A percentile compares a stretch with the other conserved stretches of the same genome.
These are phyloP conservation scores for Amorphotheca resinae DNA, from an alignment of 495 filamentous ascomycete species.

Conservation along the genomic window DNA sequence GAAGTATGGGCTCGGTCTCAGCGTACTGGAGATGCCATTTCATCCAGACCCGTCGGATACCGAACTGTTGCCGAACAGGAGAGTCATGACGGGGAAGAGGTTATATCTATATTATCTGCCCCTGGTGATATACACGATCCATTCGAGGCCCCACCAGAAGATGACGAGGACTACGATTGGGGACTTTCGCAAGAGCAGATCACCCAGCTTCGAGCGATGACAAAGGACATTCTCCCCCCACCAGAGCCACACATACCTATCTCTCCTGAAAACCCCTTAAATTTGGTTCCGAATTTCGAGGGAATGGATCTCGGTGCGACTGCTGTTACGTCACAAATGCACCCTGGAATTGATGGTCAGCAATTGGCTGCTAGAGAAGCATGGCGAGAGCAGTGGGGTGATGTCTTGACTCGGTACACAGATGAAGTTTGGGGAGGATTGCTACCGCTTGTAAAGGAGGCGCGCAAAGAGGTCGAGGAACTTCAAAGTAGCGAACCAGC, in stretches of 20 bases:
- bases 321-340: too few species aligned
- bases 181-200: constrained; percentile 22
- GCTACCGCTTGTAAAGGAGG: constrained; percentile 45
- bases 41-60: not conserved
- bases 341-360: not conserved
- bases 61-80: constrained; percentile 25
- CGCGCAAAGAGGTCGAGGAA: constrained; percentile 43
- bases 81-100: constrained; percentile 30
- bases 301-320: not conserved
- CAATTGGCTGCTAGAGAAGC: constrained; percentile 28
- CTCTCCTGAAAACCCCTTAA: constrained; percentile 13
- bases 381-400: constrained; percentile 45
- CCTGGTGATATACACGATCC: constrained; percentile 8
- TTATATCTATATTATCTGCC: constrained; percentile 25
- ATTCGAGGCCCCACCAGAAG: constrained; percentile 2
- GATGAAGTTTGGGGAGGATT: constrained; percentile 75
- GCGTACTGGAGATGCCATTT: not conserved
- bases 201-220: constrained; percentile 10
- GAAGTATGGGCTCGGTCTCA: constrained; percentile 5
- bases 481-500: constrained; percentile 18
- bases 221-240: constrained; percentile 11
- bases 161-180: constrained; percentile 19
- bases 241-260: constrained; percentile 1
- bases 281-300: constrained; percentile 15
- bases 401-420: constrained; percentile 51